Percentiles rank a stretch among this genome's conserved stretches.
These are phyloP conservation scores for Penicillium sp. DNA, from an alignment of 2,329 filamentous ascomycete species.

Conservation along the genomic window DNA sequence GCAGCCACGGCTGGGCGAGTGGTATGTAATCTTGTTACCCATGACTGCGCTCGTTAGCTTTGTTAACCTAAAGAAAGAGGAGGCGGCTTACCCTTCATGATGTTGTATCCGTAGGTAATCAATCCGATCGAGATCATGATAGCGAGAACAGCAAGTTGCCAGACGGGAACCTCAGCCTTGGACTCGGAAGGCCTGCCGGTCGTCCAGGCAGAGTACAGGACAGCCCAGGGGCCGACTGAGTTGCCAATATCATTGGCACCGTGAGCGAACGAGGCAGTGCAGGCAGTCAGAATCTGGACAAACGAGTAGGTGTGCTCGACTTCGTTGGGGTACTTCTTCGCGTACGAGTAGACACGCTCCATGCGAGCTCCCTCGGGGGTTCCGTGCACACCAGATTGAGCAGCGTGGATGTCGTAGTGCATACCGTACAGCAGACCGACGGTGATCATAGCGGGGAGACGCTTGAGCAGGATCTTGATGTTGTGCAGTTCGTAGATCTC, in stretches of 20 bases:
- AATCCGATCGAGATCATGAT: conserved; percentile 69
- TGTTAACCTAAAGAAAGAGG: background rate
- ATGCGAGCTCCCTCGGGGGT: conserved; percentile 76
- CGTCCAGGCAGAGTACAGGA: conserved; percentile 70
- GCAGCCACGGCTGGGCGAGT: conserved; percentile 62
- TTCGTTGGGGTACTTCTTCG: conserved; percentile 70
- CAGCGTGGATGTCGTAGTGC: conserved; percentile 81
- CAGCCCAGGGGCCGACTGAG: conserved; percentile 71
- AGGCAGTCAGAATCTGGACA: conserved; percentile 59
- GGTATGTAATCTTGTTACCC: conserved; percentile 80
- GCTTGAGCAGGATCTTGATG: conserved; percentile 65
- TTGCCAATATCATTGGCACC: conserved; percentile 80
- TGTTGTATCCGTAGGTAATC: conserved; percentile 79
- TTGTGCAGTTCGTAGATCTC: conserved; percentile 77
- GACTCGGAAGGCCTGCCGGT: conserved; percentile 65
- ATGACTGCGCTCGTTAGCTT: conserved; percentile 60
- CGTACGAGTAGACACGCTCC: conserved; percentile 68
- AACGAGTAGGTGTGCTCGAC: conserved; percentile 67
- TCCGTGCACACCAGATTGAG: conserved; percentile 71
- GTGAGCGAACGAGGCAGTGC: conserved; percentile 61
- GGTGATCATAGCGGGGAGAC: conserved; percentile 70
- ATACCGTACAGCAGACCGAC: conserved; percentile 72
- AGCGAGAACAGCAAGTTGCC: conserved; percentile 75
- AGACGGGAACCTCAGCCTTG: conserved; percentile 71
- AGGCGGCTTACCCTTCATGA: conserved; percentile 70